A percentile compares a stretch with the other conserved stretches of the same genome.
Evolutionary conservation across 2,329 filamentous ascomycete genomes (phyloP).

Genomic region (Fusarium buxicola): DNA sequence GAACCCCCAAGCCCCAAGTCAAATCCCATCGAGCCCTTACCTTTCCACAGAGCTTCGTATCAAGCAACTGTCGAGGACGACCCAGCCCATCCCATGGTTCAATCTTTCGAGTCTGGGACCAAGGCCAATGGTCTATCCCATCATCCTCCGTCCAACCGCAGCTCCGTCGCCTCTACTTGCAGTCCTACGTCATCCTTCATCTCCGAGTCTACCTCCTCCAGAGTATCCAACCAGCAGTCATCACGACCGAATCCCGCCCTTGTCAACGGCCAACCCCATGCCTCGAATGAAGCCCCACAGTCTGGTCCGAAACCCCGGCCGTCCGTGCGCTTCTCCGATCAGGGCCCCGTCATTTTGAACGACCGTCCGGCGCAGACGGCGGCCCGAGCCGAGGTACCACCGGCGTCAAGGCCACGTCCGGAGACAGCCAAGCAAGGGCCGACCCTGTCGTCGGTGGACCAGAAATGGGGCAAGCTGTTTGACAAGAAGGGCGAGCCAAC

Average conservation of each 20-base stretch:
- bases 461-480: slow-evolving; percentile 82
- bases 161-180: slow-evolving; percentile 5
- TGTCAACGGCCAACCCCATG: not conserved
- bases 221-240: slow-evolving; percentile 21
- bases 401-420: slow-evolving; percentile 14
- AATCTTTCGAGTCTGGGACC: slow-evolving; percentile 1
- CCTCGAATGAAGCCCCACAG: slow-evolving; percentile 9
- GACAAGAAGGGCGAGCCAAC: slow-evolving; percentile 75
- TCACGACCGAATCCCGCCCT: slow-evolving; percentile 17
- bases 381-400: slow-evolving; percentile 9
- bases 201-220: slow-evolving; percentile 38
- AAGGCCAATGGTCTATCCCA: not conserved
- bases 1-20: slow-evolving; percentile 36
- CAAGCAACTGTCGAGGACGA: slow-evolving; percentile 41
- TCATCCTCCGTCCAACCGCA: slow-evolving; percentile 10
- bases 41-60: slow-evolving; percentile 8
- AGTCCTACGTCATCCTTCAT: slow-evolving; percentile 36
- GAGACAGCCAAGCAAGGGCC: slow-evolving; percentile 5
- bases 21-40: slow-evolving; percentile 13
- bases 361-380: slow-evolving; percentile 18
- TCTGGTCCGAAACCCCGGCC: slow-evolving; percentile 38
- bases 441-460: slow-evolving; percentile 65
- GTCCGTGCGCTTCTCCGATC: slow-evolving; percentile 49
- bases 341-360: slow-evolving; percentile 44
- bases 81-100: slow-evolving; percentile 14